Evolutionary conservation across 2,329 filamentous ascomycete species (phyloP).

Genomic region (Hirsutella rhossiliensis): DNA sequence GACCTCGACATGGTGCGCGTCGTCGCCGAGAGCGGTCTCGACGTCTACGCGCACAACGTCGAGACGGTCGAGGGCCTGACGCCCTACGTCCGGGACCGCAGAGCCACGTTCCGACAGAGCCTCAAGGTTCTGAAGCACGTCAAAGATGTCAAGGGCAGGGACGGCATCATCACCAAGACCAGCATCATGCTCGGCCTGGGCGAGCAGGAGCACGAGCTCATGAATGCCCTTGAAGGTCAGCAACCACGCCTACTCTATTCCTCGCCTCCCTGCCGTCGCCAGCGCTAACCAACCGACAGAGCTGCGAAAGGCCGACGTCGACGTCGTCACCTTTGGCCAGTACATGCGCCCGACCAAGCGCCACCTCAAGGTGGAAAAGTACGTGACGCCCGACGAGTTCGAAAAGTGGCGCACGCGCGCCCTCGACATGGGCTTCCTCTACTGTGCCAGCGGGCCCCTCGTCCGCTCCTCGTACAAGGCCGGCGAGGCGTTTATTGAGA

Average conservation of each 20-base stretch:
- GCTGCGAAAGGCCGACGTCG: slow-evolving; percentile 68
- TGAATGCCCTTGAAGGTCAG: slow-evolving; percentile 60
- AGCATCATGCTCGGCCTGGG: slow-evolving; percentile 94
- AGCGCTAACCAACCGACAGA: slow-evolving; percentile 31
- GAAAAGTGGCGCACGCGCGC: slow-evolving; percentile 85
- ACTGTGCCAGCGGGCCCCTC: slow-evolving; percentile 86
- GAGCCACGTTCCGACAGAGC: slow-evolving; percentile 82
- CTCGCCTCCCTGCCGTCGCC: no score
- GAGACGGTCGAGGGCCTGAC: slow-evolving; percentile 90
- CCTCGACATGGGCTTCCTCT: slow-evolving; percentile 90
- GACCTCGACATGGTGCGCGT: slow-evolving; percentile 76
- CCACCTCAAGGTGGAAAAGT: slow-evolving; percentile 93
- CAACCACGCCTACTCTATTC: background rate
- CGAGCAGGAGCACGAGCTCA: slow-evolving; percentile 79
- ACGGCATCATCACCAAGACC: slow-evolving; percentile 90
- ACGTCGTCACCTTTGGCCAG: slow-evolving; percentile 98
- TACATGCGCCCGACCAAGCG: slow-evolving; percentile 99
- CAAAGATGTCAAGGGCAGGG: slow-evolving; percentile 57
- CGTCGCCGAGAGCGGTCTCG: slow-evolving; percentile 77
- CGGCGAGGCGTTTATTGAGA: slow-evolving; percentile 97
- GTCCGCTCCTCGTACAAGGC: slow-evolving; percentile 96
- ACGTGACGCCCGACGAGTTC: slow-evolving; percentile 83
- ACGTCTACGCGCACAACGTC: slow-evolving; percentile 95
- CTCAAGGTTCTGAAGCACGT: slow-evolving; percentile 68
- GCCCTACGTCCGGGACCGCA: slow-evolving; percentile 76